Evolutionary conservation across 192 early-diverging fungal genomes (phyloP).

Genomic region (Diversispora epigaea): DNA sequence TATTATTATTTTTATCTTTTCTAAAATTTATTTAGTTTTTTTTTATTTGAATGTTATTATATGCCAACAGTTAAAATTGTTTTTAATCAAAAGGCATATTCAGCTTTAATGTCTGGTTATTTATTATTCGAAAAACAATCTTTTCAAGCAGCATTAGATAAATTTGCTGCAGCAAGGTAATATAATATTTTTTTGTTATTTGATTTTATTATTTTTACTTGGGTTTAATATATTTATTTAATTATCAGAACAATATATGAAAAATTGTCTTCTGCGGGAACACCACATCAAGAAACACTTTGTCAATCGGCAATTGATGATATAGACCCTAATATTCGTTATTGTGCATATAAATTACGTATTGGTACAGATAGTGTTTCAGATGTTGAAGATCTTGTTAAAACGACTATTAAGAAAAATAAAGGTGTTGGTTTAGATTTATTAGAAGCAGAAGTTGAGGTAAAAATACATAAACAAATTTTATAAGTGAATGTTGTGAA

Average conservation of each 20-base stretch:
- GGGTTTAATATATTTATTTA: neutral
- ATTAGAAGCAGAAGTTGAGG: constrained; percentile 51
- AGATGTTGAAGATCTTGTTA: constrained; percentile 49
- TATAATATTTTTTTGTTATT: neutral
- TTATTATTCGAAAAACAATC: constrained; percentile 66
- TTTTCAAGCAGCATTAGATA: constrained; percentile 64
- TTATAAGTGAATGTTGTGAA: too few relatives aligned
- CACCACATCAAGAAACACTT: constrained; percentile 59
- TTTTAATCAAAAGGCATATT: constrained; percentile 52
- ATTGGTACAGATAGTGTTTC: constrained; percentile 39
- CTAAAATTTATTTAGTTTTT: neutral
- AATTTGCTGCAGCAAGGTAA: constrained; percentile 64
- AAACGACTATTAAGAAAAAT: constrained; percentile 46
- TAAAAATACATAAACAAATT: constrained; percentile 9
- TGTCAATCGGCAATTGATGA: constrained; percentile 69
- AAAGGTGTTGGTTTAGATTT: constrained; percentile 49
- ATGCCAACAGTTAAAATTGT: neutral
- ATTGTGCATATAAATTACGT: constrained; percentile 72
- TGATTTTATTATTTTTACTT: neutral
- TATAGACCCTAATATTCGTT: constrained; percentile 79
- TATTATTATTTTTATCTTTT: neutral
- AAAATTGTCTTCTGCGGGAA: constrained; percentile 54
- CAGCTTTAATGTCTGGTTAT: constrained; percentile 65
- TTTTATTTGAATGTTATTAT: neutral
- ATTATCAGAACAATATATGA: constrained; percentile 65